Conservation (phyloP, 306 rosid genomes). For the Casuarina equisetifolia region DNA sequence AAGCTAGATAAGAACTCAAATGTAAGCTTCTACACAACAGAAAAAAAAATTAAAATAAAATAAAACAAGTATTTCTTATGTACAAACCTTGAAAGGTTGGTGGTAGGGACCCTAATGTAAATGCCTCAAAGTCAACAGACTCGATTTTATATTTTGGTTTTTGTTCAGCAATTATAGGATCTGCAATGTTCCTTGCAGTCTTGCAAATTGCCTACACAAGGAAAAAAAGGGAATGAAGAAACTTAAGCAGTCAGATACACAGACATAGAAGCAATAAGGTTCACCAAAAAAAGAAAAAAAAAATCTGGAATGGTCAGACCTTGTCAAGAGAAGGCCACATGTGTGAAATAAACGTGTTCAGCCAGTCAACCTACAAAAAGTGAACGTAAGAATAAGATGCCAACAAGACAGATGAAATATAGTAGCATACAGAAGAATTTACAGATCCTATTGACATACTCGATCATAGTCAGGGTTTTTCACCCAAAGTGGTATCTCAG, state of each 20-base stretch:
- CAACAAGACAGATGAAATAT: conserved; percentile 6
- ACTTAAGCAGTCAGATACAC: not conserved
- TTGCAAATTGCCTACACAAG: conserved; percentile 71
- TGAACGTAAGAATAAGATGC: not conserved
- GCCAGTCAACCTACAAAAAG: conserved; percentile 70
- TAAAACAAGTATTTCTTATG: conserved; percentile 14
- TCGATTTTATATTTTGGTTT: conserved; percentile 80
- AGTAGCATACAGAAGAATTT: not conserved
- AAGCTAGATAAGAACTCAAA: not conserved
- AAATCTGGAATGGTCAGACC: conserved; percentile 36
- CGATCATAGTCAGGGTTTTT: conserved; percentile 93
- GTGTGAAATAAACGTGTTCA: conserved; percentile 65
- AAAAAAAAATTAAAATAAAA: not conserved
- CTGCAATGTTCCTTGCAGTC: conserved; percentile 61
- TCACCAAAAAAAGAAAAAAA: not conserved
- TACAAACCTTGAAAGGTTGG: conserved; percentile 88
- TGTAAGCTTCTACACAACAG: not conserved
- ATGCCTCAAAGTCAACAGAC: conserved; percentile 66
- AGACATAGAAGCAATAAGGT: not conserved
- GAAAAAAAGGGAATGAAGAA: not conserved
- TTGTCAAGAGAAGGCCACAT: conserved; percentile 99
- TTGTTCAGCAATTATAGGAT: conserved; percentile 85
- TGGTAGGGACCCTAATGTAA: conserved; percentile 77
- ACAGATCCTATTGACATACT: conserved; percentile 35
- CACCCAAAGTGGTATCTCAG: conserved; percentile 94